phyloP scores from a whole-genome alignment of 805 yeast species.

The Spathaspora boniae region DNA sequence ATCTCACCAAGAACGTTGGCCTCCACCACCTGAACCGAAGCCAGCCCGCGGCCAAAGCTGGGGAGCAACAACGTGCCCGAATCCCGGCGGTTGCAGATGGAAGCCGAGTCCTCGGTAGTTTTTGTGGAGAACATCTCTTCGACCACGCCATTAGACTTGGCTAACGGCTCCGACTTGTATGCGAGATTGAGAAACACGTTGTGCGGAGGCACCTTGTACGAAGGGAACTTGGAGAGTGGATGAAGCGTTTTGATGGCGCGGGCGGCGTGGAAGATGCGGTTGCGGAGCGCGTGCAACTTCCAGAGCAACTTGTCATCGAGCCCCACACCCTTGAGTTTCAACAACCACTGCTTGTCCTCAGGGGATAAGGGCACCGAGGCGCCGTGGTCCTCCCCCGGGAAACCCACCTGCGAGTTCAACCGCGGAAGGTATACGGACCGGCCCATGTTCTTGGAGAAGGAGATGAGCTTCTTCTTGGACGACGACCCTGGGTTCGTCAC shows the following conservation, averaged over 20 bases:
- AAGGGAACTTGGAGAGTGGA: constrained; percentile 1
- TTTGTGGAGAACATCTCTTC: too few species aligned
- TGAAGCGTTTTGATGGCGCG: constrained; percentile 16
- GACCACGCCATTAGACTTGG: background rate
- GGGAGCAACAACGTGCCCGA: too few species aligned
- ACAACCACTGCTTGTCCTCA: constrained; percentile 72
- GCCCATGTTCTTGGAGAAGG: constrained; percentile 33
- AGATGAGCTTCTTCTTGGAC: constrained; percentile 16
- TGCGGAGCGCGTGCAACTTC: constrained; percentile 73
- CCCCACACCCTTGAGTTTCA: constrained; percentile 69
- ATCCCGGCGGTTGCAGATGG: too few species aligned
- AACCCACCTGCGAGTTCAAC: constrained; percentile 8
- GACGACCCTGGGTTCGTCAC: constrained; percentile 5
- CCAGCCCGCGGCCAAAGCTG: too few species aligned
- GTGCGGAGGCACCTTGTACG: constrained; percentile 19
- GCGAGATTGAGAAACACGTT: constrained; percentile 37
- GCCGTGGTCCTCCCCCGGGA: too few species aligned
- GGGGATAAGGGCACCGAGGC: constrained; percentile 41
- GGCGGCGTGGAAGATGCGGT: constrained; percentile 61
- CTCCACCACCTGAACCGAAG: constrained; percentile 38
- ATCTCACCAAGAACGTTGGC: constrained; percentile 46
- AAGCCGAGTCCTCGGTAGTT: too few species aligned
- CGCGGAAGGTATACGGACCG: constrained; percentile 31
- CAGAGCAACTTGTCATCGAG: constrained; percentile 69
- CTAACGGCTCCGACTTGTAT: constrained; percentile 33